Evolutionary conservation across 179 eudicot genomes (phyloP).

Genomic region (Silene noctiflora): DNA sequence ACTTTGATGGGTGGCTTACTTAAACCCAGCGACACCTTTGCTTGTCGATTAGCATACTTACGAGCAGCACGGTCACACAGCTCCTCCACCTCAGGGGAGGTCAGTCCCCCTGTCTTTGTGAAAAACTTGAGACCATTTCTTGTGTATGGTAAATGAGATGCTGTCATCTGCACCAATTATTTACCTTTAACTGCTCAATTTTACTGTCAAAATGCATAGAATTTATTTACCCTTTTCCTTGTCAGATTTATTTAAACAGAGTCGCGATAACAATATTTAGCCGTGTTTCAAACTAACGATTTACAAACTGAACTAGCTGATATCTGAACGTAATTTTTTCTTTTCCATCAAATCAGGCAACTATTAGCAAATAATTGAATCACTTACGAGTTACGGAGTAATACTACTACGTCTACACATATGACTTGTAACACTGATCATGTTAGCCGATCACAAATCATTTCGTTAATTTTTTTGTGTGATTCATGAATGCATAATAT

Average conservation of each 20-base stretch:
- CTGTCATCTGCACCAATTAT: conserved; percentile 61
- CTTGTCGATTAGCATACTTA: conserved; percentile 63
- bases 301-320: no score
- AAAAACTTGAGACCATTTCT: conserved; percentile 88
- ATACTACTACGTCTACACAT: no score
- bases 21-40: conserved; percentile 53
- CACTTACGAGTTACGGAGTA: no score
- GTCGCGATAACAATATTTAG: not conserved
- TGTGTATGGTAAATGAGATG: conserved; percentile 92
- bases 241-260: not conserved
- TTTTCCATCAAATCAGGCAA: no score
- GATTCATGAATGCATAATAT: no score
- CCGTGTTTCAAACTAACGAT: no score
- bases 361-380: no score
- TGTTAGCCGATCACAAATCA: no score
- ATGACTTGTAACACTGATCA: no score
- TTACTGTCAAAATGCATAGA: not conserved
- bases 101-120: conserved; percentile 74
- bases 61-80: conserved; percentile 72
- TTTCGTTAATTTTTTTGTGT: no score
- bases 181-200: not conserved
- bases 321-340: no score
- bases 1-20: conserved; percentile 45
- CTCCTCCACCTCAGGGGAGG: conserved; percentile 75
- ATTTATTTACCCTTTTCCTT: no score